phyloP scores from a whole-genome alignment of 2,329 filamentous ascomycete species.

The Ramularia endophylla region DNA sequence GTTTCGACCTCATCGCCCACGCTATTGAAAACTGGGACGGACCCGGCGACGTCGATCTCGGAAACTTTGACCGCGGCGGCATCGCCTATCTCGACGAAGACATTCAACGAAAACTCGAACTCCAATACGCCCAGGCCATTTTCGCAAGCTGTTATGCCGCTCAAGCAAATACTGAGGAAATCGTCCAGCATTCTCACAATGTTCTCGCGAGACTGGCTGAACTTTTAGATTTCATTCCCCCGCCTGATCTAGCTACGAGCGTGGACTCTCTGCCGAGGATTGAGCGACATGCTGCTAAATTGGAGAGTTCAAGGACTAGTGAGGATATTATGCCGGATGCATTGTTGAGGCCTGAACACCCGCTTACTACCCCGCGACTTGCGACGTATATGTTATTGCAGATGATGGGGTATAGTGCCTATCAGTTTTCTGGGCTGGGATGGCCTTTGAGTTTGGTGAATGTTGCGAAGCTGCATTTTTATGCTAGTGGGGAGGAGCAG shows the following conservation, averaged over 20 bases:
- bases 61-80: constrained; percentile 45
- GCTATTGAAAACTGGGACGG: constrained; percentile 69
- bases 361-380: constrained; percentile 56
- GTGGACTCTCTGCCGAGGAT: constrained; percentile 40
- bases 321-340: constrained; percentile 34
- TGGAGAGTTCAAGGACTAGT: constrained; percentile 27
- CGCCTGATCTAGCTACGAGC: constrained; percentile 41
- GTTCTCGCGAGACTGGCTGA: constrained; percentile 55
- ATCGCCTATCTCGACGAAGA: constrained; percentile 55
- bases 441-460: constrained; percentile 37
- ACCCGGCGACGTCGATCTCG: constrained; percentile 63
- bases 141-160: constrained; percentile 64
- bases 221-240: constrained; percentile 55
- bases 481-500: constrained; percentile 60
- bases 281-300: constrained; percentile 30
- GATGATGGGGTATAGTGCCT: constrained; percentile 51
- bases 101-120: constrained; percentile 54
- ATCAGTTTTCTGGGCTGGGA: constrained; percentile 38
- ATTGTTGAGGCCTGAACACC: constrained; percentile 55
- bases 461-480: constrained; percentile 55
- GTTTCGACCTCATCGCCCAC: constrained; percentile 57
- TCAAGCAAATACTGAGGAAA: constrained; percentile 53
- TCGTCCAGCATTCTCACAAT: constrained; percentile 54
- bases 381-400: constrained; percentile 55
- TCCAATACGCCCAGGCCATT: constrained; percentile 60